These are phyloP conservation scores for Hyaloscypha bicolor DNA, from an alignment of 495 filamentous ascomycete genomes.

Conservation along the genomic window DNA sequence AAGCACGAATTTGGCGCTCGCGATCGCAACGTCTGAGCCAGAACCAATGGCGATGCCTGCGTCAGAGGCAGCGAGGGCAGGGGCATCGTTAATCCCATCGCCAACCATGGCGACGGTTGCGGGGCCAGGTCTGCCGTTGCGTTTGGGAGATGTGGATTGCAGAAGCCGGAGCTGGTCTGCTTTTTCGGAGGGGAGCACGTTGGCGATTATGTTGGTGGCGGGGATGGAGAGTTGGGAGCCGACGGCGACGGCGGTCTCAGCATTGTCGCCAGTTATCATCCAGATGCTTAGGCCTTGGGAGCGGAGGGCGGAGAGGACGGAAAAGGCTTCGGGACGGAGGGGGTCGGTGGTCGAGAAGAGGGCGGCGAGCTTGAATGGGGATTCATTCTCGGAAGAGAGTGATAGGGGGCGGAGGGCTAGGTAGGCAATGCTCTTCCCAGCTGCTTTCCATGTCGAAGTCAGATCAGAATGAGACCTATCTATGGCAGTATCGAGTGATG, in stretches of 20 bases:
- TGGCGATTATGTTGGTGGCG: slow-evolving; percentile 75
- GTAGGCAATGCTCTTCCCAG: slow-evolving; percentile 75
- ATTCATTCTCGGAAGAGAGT: neutral
- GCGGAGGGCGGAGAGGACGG: slow-evolving; percentile 67
- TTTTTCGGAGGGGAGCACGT: slow-evolving; percentile 84
- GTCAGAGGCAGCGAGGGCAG: slow-evolving; percentile 77
- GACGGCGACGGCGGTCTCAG: slow-evolving; percentile 69
- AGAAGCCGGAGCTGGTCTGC: slow-evolving; percentile 80
- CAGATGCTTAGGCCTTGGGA: slow-evolving; percentile 69
- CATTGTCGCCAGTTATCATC: slow-evolving; percentile 92
- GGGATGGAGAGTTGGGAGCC: slow-evolving; percentile 77
- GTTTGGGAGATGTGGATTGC: slow-evolving; percentile 43
- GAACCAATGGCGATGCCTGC: slow-evolving; percentile 84
- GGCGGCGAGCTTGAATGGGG: slow-evolving; percentile 45
- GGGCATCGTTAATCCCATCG: slow-evolving; percentile 89
- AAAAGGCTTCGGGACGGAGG: slow-evolving; percentile 72
- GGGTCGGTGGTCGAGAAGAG: slow-evolving; percentile 68
- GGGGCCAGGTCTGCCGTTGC: slow-evolving; percentile 23
- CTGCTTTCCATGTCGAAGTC: slow-evolving; percentile 64
- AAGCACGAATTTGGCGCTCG: slow-evolving; percentile 82
- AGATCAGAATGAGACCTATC: slow-evolving; percentile 27
- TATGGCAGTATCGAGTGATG: slow-evolving; percentile 40
- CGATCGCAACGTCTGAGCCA: slow-evolving; percentile 84
- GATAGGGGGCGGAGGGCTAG: slow-evolving; percentile 48
- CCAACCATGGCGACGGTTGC: slow-evolving; percentile 46